Base-by-base conservation (phyloP, 2,329 filamentous ascomycete genomes). In the Botryotinia globosa region DNA sequence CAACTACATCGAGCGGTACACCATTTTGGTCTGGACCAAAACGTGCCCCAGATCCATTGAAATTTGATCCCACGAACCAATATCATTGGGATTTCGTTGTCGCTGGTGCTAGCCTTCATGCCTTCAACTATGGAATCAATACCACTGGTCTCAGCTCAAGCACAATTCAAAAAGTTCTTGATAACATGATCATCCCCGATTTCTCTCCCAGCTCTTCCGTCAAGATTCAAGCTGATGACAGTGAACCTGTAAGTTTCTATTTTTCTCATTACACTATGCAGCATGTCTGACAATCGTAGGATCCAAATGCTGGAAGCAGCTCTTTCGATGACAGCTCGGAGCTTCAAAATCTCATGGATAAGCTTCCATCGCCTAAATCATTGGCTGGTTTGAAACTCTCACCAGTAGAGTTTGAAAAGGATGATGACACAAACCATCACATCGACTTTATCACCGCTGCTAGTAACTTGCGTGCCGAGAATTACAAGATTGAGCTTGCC, bases 391-490 rank as follows among this genome's bases (percentile, higher is more conserved):
- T 97, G 87, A 94, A 94, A 83, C 85, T 99, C 69, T 89, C 90
- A 72, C 93, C 95, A 4, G 96, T 98, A 9, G 96, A 98, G 79
- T 99, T 99, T 79, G 94, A 99, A 84, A 99, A 99, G 87, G 96
- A 99, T 77, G 96, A 99, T 79, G 97, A 99, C 82, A 93, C 92
- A 68, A 99, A 99, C 83, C 90, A 96, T 83, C 96, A 99, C 85
- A 99, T 99, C 79, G 96, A 98, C 83, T 99, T 99, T 85, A 98
- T 99, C 83, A 97, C 96, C 12, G 94, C 94, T 1, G 94, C 94
- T 76, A 98, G 94, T 85, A 99, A 99, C 82, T 86, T 99, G 74
- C 93, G 97, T 74, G 96, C 96, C 0, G 92, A 97, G 83, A 99
- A 99, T 85, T 99, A 99, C 88, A 97, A 96, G 83, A 99, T 99